phyloP scores from a whole-genome alignment of 495 filamentous ascomycete species.

The Podospora sp. region DNA sequence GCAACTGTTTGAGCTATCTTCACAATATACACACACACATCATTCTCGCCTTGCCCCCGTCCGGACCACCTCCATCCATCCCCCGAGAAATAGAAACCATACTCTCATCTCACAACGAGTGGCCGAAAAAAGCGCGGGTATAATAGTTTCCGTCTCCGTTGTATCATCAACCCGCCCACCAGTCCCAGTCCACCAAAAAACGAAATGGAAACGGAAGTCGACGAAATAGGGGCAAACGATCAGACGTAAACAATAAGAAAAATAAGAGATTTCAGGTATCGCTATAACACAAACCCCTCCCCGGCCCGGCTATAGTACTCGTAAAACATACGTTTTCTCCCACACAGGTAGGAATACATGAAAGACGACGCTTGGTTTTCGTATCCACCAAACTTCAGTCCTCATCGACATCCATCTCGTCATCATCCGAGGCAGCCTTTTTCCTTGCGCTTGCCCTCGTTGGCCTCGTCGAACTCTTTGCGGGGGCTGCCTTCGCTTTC shows the following conservation, averaged over 20 bases:
- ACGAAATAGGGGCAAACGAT: not conserved
- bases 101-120: not conserved
- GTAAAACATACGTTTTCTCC: not conserved
- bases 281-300: not conserved
- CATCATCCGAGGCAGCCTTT: conserved; percentile 12
- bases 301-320: not conserved
- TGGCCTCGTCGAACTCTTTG: conserved; percentile 6
- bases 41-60: no score
- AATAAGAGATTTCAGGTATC: conserved; percentile 2
- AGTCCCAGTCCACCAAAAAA: no score
- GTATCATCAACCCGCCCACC: not conserved
- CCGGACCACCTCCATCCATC: not conserved
- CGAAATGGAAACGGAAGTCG: not conserved
- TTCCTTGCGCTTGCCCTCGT: conserved; percentile 20
- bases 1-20: no score
- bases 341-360: not conserved
- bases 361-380: not conserved
- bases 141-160: not conserved
- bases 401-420: conserved; percentile 32
- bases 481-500: conserved; percentile 1
- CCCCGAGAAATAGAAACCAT: not conserved
- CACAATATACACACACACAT: no score
- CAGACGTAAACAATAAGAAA: not conserved
- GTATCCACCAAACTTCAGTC: conserved; percentile 16
- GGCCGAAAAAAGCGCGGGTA: not conserved